phyloP scores from a whole-genome alignment of 306 rosid genomes.

The Sicyos baderoa region DNA sequence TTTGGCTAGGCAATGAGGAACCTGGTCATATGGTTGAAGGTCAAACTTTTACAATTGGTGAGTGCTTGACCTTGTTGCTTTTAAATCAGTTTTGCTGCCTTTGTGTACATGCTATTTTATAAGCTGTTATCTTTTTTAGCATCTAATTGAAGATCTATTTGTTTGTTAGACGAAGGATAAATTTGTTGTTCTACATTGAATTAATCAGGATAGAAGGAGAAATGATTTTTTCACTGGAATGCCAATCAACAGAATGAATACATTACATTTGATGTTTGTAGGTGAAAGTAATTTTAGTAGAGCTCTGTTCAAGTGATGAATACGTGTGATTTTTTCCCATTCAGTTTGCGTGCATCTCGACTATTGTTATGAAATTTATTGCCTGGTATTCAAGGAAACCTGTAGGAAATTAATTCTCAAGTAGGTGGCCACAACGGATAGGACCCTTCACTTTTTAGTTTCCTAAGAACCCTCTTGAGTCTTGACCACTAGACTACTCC shows the following conservation, averaged over 20 bases:
- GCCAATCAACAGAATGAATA: neutral
- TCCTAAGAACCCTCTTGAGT: too few species aligned
- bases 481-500: too few species aligned
- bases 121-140: neutral
- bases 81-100: neutral
- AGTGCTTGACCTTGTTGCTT: conserved; percentile 21
- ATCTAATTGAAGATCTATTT: neutral
- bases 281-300: neutral
- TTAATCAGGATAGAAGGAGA: neutral
- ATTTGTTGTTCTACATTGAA: neutral
- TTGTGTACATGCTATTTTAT: neutral
- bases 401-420: too few species aligned
- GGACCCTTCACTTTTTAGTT: too few species aligned
- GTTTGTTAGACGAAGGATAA: neutral
- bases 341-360: too few species aligned
- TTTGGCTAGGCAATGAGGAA: conserved; percentile 64
- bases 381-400: too few species aligned
- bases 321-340: neutral
- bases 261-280: neutral
- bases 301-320: neutral
- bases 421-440: too few species aligned
- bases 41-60: conserved; percentile 91
- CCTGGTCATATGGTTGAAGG: conserved; percentile 89
- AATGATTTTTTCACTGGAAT: neutral
- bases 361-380: too few species aligned